Evolutionary conservation across 805 yeast genomes (phyloP).

Genomic region (Yamadazyma takamatsuzukensis): DNA sequence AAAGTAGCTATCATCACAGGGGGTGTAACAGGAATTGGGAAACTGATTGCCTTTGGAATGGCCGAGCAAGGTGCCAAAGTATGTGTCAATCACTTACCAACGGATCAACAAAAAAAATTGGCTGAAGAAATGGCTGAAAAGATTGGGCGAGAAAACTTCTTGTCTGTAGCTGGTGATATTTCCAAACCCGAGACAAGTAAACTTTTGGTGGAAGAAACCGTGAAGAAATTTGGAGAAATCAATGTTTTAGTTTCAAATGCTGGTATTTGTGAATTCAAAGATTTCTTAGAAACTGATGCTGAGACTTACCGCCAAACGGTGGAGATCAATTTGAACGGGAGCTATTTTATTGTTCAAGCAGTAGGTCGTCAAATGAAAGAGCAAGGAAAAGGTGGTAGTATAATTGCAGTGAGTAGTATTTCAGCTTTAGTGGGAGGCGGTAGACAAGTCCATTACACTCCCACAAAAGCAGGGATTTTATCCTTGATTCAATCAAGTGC

Average conservation of each 20-base stretch:
- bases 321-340: conserved; percentile 41
- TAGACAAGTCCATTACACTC: conserved; percentile 43
- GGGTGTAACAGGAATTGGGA: conserved; percentile 45
- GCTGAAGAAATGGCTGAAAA: conserved; percentile 20
- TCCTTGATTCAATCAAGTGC: conserved; percentile 44
- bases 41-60: conserved; percentile 40
- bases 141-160: conserved; percentile 19
- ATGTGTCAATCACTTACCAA: conserved; percentile 31
- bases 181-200: conserved; percentile 35
- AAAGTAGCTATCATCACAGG: conserved; percentile 43
- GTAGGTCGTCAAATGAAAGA: conserved; percentile 42
- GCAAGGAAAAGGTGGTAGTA: conserved; percentile 47
- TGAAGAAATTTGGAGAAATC: conserved; percentile 35
- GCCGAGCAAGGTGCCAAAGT: conserved; percentile 41
- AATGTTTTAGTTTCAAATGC: conserved; percentile 45
- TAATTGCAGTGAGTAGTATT: conserved; percentile 41
- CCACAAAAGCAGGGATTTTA: conserved; percentile 45
- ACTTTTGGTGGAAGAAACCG: conserved; percentile 25
- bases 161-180: conserved; percentile 45
- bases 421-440: conserved; percentile 47
- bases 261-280: conserved; percentile 41
- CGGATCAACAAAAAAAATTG: conserved; percentile 13
- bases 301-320: conserved; percentile 32
- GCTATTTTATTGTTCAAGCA: conserved; percentile 44
- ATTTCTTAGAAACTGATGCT: conserved; percentile 38